These are phyloP conservation scores for Xylaria castorea DNA, from an alignment of 495 filamentous ascomycete genomes.

Conservation along the genomic window DNA sequence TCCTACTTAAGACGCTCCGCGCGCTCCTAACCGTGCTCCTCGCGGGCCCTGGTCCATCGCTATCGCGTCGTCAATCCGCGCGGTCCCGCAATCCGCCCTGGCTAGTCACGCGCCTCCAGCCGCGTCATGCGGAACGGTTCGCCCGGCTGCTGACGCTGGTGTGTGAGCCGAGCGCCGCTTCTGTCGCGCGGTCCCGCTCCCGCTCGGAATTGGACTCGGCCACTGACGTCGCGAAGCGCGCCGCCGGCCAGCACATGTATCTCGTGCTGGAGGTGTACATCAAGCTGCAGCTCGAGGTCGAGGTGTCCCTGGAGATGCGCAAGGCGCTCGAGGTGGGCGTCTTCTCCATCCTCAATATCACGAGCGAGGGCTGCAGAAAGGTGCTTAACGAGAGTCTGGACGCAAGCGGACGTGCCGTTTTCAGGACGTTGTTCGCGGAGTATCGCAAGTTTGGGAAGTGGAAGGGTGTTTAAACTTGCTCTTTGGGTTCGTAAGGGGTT, in stretches of 20 bases:
- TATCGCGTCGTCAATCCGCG: slow-evolving; percentile 35
- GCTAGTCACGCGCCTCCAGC: slow-evolving; percentile 42
- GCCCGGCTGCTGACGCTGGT: slow-evolving; percentile 76
- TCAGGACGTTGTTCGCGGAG: slow-evolving; percentile 74
- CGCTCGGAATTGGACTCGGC: slow-evolving; percentile 69
- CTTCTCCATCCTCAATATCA: slow-evolving; percentile 73
- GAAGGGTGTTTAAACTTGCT: slow-evolving; percentile 57
- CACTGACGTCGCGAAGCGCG: slow-evolving; percentile 75
- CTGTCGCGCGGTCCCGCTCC: slow-evolving; percentile 61
- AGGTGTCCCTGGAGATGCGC: slow-evolving; percentile 61
- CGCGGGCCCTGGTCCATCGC: slow-evolving; percentile 27
- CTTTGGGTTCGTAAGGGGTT: slow-evolving; percentile 7
- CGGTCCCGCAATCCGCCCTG: slow-evolving; percentile 31
- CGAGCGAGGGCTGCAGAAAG: slow-evolving; percentile 67
- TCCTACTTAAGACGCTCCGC: slow-evolving; percentile 35
- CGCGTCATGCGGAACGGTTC: slow-evolving; percentile 66
- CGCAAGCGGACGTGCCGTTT: slow-evolving; percentile 69
- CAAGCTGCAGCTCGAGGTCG: slow-evolving; percentile 64
- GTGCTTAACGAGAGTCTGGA: slow-evolving; percentile 74
- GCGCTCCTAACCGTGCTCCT: slow-evolving; percentile 37
- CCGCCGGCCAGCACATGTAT: slow-evolving; percentile 77
- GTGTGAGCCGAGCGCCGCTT: slow-evolving; percentile 78
- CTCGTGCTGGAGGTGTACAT: slow-evolving; percentile 76
- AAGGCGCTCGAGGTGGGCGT: slow-evolving; percentile 74
- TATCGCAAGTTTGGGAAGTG: slow-evolving; percentile 74